These are phyloP conservation scores for Mycena citricolor DNA, from an alignment of 1,284 basidiomycete species.

Conservation along the genomic window DNA sequence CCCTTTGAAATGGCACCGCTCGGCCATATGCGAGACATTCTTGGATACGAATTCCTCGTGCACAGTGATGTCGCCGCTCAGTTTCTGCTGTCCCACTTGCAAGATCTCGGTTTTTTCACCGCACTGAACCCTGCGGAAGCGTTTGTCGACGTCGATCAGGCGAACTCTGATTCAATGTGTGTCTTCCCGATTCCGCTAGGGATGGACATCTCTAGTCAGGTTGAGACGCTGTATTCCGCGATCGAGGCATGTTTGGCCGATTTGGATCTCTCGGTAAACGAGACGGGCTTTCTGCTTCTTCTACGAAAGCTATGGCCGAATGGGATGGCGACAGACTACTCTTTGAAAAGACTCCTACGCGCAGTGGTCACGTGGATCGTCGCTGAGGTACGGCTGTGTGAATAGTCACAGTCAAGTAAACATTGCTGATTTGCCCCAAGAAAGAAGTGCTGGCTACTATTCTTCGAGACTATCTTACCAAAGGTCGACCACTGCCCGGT, in stretches of 20 bases:
- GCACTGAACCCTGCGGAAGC: conserved; percentile 38
- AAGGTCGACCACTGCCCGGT: conserved; percentile 58
- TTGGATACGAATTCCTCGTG: conserved; percentile 61
- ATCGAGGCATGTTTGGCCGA: conserved; percentile 73
- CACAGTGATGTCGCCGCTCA: conserved; percentile 51
- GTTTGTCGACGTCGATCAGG: conserved; percentile 38
- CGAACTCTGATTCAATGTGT: conserved; percentile 40
- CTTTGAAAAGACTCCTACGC: conserved; percentile 50
- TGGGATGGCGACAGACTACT: conserved; percentile 69
- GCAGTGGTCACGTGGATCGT: conserved; percentile 60
- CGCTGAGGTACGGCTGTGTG: conserved; percentile 50
- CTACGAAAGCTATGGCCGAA: conserved; percentile 70
- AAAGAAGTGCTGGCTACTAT: conserved; percentile 61
- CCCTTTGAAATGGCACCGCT: conserved; percentile 62
- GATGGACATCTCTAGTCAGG: conserved; percentile 67
- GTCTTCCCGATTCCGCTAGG: conserved; percentile 68
- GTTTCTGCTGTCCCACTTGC: conserved; percentile 58
- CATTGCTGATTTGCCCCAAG: conserved; percentile 33
- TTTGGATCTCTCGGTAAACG: conserved; percentile 70
- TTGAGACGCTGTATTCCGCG: conserved; percentile 68
- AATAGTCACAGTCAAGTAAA: neutral
- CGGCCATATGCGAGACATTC: conserved; percentile 56
- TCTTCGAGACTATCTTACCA: conserved; percentile 62
- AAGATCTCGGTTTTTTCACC: conserved; percentile 60
- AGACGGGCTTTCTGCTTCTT: conserved; percentile 68